phyloP scores from a whole-genome alignment of 345 rosid species.

The Citrus glauca region DNA sequence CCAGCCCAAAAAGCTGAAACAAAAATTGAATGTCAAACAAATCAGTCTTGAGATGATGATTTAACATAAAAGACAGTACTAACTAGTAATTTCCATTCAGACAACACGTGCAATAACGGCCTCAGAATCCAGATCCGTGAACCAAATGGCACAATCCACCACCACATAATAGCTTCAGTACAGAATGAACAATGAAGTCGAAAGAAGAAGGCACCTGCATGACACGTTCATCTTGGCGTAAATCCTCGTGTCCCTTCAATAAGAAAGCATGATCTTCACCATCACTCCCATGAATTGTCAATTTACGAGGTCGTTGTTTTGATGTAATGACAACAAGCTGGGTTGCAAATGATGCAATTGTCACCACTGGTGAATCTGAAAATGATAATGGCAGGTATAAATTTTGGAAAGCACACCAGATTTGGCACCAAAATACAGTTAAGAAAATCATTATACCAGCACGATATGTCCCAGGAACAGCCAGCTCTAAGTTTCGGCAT shows the following conservation, averaged over 20 bases:
- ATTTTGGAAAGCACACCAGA: background rate
- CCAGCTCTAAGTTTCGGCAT: conserved; percentile 89
- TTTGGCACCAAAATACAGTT: conserved; percentile 5
- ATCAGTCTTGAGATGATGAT: background rate
- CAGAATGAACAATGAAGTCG: conserved; percentile 3
- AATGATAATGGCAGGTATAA: background rate
- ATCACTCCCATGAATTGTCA: conserved; percentile 93
- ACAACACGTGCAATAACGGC: background rate
- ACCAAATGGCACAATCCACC: background rate
- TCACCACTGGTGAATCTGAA: conserved; percentile 83
- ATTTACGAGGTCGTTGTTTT: conserved; percentile 91
- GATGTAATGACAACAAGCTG: conserved; percentile 92
- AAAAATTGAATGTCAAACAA: conserved; percentile 4
- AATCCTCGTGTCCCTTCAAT: conserved; percentile 97
- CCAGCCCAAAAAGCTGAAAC: conserved; percentile 92
- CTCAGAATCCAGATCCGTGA: background rate
- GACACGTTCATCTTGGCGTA: conserved; percentile 99
- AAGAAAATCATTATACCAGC: conserved; percentile 48
- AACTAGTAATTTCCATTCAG: conserved; percentile 2
- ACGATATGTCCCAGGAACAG: conserved; percentile 96
- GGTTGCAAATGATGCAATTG: conserved; percentile 84
- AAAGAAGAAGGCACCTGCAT: conserved; percentile 73
- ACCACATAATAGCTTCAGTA: conserved; percentile 7
- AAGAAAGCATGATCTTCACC: conserved; percentile 90
- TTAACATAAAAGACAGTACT: background rate